These are phyloP conservation scores for Borealophlyctis nickersoniae DNA, from an alignment of 192 early-diverging fungal species.

Conservation along the genomic window DNA sequence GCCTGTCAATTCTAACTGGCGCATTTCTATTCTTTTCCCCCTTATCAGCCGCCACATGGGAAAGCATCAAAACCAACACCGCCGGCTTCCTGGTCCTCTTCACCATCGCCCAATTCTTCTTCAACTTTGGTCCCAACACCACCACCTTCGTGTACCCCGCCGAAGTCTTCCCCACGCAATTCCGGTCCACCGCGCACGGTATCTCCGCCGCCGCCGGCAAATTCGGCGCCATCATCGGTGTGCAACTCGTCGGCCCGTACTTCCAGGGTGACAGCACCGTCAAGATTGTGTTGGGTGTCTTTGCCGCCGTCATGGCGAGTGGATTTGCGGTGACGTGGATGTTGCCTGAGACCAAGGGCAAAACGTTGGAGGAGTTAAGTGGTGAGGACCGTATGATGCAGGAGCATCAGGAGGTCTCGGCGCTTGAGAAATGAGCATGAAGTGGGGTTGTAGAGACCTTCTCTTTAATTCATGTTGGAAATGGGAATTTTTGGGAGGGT, in stretches of 20 bases:
- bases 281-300: slow-evolving; percentile 22
- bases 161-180: slow-evolving; percentile 69
- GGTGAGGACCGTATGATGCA: no score
- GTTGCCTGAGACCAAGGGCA: slow-evolving; percentile 77
- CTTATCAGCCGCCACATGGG: slow-evolving; percentile 30
- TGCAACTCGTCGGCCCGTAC: slow-evolving; percentile 42
- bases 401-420: no score
- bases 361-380: slow-evolving; percentile 66
- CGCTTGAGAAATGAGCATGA: no score
- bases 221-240: slow-evolving; percentile 68
- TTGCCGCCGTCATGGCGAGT: slow-evolving; percentile 41
- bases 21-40: no score
- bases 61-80: slow-evolving; percentile 12
- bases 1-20: no score
- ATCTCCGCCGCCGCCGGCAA: slow-evolving; percentile 76
- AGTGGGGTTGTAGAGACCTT: no score
- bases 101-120: slow-evolving; percentile 58
- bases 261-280: slow-evolving; percentile 22
- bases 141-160: slow-evolving; percentile 83
- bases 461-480: no score
- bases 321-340: slow-evolving; percentile 65
- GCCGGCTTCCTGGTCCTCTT: slow-evolving; percentile 45
- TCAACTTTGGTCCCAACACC: slow-evolving; percentile 94
- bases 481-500: no score
- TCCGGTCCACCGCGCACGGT: slow-evolving; percentile 75